Conservation (phyloP, 371 early-diverging fungal species). For the Mucor plumbeus region DNA sequence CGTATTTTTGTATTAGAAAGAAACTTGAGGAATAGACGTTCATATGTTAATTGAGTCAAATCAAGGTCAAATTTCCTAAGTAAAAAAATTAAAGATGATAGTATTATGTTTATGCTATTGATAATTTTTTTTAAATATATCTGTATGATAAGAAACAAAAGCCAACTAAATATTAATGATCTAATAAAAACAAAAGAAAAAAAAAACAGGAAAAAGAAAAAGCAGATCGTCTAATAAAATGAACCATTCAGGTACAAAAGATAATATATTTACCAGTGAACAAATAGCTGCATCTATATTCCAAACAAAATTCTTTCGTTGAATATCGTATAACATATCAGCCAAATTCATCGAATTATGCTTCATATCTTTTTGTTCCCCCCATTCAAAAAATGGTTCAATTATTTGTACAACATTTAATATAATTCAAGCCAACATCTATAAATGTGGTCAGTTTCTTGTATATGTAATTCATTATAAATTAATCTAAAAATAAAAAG, state of each 20-base stretch:
- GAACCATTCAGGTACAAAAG: neutral
- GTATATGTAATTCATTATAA: no score
- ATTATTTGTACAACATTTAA: slow-evolving; percentile 7
- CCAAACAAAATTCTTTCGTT: no score
- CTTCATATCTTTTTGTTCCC: neutral
- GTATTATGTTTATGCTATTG: no score
- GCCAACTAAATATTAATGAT: neutral
- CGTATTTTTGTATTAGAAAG: slow-evolving; percentile 2
- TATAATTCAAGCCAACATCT: neutral
- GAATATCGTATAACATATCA: no score
- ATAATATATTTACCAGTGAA: neutral
- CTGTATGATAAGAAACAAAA: neutral
- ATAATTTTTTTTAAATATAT: no score
- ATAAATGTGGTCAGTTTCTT: neutral
- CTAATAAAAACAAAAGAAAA: neutral
- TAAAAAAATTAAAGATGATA: no score
- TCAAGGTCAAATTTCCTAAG: no score
- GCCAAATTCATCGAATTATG: neutral
- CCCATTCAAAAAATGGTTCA: neutral
- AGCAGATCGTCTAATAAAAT: neutral
- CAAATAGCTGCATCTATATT: neutral
- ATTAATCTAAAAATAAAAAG: no score
- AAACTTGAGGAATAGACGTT: neutral
- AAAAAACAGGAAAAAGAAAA: neutral
- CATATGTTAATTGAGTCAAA: neutral